phyloP scores from a whole-genome alignment of 2,329 filamentous ascomycete species.

The Tolypocladium capitatum region DNA sequence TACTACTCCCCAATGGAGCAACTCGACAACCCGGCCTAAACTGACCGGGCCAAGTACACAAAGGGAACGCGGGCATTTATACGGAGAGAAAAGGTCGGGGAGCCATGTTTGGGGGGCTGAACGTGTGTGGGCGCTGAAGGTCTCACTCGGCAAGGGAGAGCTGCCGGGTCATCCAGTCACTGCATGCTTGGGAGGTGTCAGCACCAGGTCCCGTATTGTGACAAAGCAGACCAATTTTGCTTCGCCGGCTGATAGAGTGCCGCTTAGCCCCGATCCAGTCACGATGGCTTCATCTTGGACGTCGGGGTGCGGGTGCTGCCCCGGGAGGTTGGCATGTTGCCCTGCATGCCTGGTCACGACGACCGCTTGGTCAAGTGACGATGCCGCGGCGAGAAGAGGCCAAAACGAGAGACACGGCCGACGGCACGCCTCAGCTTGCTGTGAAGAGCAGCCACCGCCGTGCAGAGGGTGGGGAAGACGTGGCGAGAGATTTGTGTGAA shows the following conservation, averaged over 20 bases:
- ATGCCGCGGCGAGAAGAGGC: neutral
- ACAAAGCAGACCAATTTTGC: neutral
- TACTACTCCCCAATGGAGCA: neutral
- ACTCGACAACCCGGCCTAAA: neutral
- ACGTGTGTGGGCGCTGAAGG: conserved; percentile 6
- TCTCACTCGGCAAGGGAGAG: conserved; percentile 16
- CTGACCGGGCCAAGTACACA: conserved; percentile 4
- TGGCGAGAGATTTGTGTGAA: neutral
- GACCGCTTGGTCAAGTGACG: conserved; percentile 4
- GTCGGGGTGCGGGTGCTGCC: neutral
- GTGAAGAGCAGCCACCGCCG: neutral
- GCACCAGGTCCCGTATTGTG: neutral
- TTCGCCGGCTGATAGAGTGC: neutral
- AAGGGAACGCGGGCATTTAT: conserved; percentile 7
- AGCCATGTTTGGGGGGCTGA: conserved; percentile 1
- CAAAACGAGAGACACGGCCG: conserved; percentile 2
- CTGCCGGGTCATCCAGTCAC: conserved; percentile 9
- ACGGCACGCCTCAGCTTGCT: neutral
- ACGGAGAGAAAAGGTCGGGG: conserved; percentile 4
- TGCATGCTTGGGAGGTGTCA: conserved; percentile 5
- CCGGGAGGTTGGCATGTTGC: conserved; percentile 6
- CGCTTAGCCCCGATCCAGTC: conserved; percentile 5
- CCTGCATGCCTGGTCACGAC: conserved; percentile 4
- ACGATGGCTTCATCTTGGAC: conserved; percentile 8
- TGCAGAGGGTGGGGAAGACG: neutral